Conservation (phyloP, 768 basidiomycete species). For the Rubroboletus satanas region DNA sequence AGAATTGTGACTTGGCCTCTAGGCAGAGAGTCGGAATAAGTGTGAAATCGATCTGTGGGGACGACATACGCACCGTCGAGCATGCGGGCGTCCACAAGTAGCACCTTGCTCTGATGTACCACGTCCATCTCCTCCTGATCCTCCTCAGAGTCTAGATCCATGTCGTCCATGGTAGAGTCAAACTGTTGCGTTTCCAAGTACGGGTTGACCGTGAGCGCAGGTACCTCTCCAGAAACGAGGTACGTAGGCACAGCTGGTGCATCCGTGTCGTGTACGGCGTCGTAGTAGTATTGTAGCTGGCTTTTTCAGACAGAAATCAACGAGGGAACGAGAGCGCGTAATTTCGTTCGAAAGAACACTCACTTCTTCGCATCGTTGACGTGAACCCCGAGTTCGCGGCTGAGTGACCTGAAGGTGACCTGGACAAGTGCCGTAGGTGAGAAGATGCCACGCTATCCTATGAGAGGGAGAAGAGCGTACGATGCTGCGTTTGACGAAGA, state of each 20-base stretch:
- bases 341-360: neutral
- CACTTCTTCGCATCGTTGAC: slow-evolving; percentile 80
- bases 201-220: slow-evolving; percentile 13
- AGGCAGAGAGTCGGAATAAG: neutral
- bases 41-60: neutral
- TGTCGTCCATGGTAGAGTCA: slow-evolving; percentile 21
- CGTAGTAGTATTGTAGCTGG: slow-evolving; percentile 59
- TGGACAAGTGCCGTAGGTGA: slow-evolving; percentile 24
- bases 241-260: slow-evolving; percentile 55
- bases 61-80: slow-evolving; percentile 51
- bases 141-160: slow-evolving; percentile 42
- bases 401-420: slow-evolving; percentile 79
- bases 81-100: slow-evolving; percentile 59
- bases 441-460: neutral
- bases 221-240: slow-evolving; percentile 57
- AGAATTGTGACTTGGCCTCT: slow-evolving; percentile 56
- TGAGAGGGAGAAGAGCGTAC: slow-evolving; percentile 27
- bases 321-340: neutral
- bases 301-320: slow-evolving; percentile 33
- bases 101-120: slow-evolving; percentile 45
- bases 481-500: slow-evolving; percentile 41
- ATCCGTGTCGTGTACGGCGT: slow-evolving; percentile 36
- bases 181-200: neutral
- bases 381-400: slow-evolving; percentile 65
- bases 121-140: slow-evolving; percentile 38